A percentile compares a stretch with the other conserved stretches of the same genome.
Conservation (phyloP, 2,329 filamentous ascomycete species). For the Aspergillus intermedius region DNA sequence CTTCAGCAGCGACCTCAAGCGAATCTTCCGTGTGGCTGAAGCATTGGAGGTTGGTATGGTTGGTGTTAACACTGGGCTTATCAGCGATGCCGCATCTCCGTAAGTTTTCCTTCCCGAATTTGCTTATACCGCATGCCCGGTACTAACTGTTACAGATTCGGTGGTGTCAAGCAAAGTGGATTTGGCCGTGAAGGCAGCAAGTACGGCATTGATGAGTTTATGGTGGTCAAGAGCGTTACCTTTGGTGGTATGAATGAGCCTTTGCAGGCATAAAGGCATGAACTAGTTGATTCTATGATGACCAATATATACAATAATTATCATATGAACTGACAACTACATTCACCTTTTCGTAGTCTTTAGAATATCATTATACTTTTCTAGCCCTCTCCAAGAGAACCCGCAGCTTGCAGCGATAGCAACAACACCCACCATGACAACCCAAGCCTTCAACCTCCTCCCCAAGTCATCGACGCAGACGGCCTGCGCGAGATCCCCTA, state of each 20-base stretch:
- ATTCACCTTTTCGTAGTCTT: too few relatives aligned
- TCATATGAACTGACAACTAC: too few relatives aligned
- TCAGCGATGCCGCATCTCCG: constrained; percentile 48
- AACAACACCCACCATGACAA: neutral
- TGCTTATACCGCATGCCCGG: too few relatives aligned
- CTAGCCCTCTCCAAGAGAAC: too few relatives aligned
- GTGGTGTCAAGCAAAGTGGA: constrained; percentile 75
- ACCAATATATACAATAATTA: too few relatives aligned
- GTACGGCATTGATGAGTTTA: constrained; percentile 72
- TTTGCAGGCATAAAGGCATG: constrained; percentile 40
- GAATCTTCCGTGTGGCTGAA: constrained; percentile 56
- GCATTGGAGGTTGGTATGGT: constrained; percentile 48
- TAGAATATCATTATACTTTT: too few relatives aligned
- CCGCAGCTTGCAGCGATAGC: neutral
- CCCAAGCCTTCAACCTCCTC: neutral
- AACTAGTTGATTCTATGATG: too few relatives aligned
- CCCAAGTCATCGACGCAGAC: neutral
- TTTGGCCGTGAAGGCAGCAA: constrained; percentile 73
- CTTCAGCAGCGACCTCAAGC: constrained; percentile 60
- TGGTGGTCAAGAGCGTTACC: constrained; percentile 63
- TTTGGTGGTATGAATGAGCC: constrained; percentile 57
- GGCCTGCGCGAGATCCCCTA: neutral
- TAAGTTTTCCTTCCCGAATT: constrained; percentile 18
- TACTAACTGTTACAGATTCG: constrained; percentile 48
- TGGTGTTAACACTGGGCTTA: constrained; percentile 64